A percentile compares a stretch with the other conserved stretches of the same genome.
Conservation (phyloP, 106 monocot species). For the Agapanthus africanus region DNA sequence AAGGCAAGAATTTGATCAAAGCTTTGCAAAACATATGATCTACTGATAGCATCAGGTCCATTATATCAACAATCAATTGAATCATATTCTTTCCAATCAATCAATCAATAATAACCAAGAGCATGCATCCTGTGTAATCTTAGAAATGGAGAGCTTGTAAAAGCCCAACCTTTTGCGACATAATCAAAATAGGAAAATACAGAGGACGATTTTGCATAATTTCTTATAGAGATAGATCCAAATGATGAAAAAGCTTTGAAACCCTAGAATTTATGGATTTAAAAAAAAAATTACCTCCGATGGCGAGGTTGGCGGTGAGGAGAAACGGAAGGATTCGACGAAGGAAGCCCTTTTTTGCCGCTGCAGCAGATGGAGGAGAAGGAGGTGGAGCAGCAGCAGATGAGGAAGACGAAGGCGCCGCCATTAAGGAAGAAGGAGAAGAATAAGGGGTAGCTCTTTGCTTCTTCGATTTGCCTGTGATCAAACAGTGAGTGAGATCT, state of each 20-base stretch:
- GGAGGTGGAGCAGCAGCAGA: neutral
- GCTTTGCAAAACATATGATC: neutral
- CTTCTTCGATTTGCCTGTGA: too few relatives aligned
- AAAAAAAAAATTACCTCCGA: conserved; percentile 25
- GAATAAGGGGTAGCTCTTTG: too few relatives aligned
- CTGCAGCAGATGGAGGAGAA: conserved; percentile 15
- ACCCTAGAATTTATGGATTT: neutral
- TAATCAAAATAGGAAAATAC: too few relatives aligned
- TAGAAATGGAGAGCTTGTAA: too few relatives aligned
- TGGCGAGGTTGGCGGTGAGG: conserved; percentile 30
- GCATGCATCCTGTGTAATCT: neutral
- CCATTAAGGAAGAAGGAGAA: too few relatives aligned
- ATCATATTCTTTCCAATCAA: neutral
- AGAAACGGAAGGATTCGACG: conserved; percentile 42
- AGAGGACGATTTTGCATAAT: too few relatives aligned
- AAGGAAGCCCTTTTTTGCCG: conserved; percentile 33
- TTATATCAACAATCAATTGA: neutral
- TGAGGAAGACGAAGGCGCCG: neutral
- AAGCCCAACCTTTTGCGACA: too few relatives aligned
- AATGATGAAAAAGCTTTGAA: neutral
- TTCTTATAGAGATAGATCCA: too few relatives aligned
- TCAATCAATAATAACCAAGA: neutral
- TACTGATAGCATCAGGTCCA: neutral
- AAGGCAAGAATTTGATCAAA: neutral
- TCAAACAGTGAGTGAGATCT: too few relatives aligned